These are phyloP conservation scores for Prunus padus DNA, from an alignment of 306 rosid species.

Conservation along the genomic window DNA sequence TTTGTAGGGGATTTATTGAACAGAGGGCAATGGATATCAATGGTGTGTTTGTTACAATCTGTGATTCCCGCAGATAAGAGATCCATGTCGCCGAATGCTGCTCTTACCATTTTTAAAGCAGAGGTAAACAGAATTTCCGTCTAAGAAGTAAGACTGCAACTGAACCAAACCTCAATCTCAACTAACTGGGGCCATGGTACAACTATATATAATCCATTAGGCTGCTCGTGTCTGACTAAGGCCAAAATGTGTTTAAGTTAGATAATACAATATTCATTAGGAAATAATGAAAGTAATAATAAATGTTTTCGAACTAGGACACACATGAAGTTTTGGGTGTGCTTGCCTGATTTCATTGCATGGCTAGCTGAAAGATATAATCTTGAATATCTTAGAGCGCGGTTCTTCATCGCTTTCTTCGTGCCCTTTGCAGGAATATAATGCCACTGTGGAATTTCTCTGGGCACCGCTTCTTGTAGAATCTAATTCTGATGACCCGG, in stretches of 20 bases:
- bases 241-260: not conserved
- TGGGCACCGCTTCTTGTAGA: constrained; percentile 98
- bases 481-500: constrained; percentile 96
- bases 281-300: not conserved
- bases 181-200: not conserved
- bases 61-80: constrained; percentile 79
- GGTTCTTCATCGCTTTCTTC: constrained; percentile 16
- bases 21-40: constrained; percentile 97
- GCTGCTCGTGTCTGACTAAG: not conserved
- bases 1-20: constrained; percentile 97
- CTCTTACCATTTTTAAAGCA: constrained; percentile 84
- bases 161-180: not conserved
- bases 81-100: constrained; percentile 93
- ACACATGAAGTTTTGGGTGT: not conserved
- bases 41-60: constrained; percentile 90
- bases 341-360: not conserved
- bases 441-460: constrained; percentile 94
- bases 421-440: constrained; percentile 69
- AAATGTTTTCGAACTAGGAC: not conserved
- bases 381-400: not conserved
- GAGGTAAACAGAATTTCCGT: constrained; percentile 49
- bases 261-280: not conserved
- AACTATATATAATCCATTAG: not conserved
- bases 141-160: not conserved
- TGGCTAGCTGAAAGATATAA: not conserved